Conservation (phyloP, 2,329 filamentous ascomycete genomes). For the Fulvia fulva region DNA sequence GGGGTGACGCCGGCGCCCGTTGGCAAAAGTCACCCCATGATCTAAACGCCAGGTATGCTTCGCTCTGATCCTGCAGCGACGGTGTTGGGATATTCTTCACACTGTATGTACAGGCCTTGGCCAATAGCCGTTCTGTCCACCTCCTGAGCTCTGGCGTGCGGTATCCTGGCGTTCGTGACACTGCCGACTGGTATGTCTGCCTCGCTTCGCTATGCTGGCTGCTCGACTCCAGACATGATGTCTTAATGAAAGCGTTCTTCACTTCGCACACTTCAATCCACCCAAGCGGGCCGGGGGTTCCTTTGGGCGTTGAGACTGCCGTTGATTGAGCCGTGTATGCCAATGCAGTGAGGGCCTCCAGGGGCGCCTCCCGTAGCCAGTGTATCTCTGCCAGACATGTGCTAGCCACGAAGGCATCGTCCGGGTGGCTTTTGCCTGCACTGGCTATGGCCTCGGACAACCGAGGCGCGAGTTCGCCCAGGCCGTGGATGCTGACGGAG, state of each 20-base stretch:
- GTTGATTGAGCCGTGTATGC: conserved; percentile 19
- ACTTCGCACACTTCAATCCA: conserved; percentile 74
- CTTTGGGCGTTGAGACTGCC: conserved; percentile 1
- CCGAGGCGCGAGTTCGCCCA: conserved; percentile 39
- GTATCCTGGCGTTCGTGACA: conserved; percentile 25
- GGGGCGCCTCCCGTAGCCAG: conserved; percentile 66
- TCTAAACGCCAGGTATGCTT: conserved; percentile 42
- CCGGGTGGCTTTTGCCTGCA: conserved; percentile 33
- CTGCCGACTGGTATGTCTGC: conserved; percentile 21
- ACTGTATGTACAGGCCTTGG: conserved; percentile 28
- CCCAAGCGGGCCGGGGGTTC: conserved; percentile 36
- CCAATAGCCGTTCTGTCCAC: conserved; percentile 34
- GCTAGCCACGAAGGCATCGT: conserved; percentile 68
- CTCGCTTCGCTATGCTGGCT: conserved; percentile 23
- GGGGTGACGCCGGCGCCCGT: conserved; percentile 15
- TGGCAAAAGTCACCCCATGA: conserved; percentile 68
- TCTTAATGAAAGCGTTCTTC: conserved; percentile 29
- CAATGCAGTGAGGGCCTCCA: conserved; percentile 51
- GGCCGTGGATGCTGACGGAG: conserved; percentile 30
- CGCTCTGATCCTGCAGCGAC: conserved; percentile 19
- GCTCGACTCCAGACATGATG: conserved; percentile 26
- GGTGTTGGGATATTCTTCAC: conserved; percentile 23
- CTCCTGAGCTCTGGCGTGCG: conserved; percentile 29
- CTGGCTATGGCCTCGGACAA: conserved; percentile 34
- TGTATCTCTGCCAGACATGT: conserved; percentile 83